phyloP scores from a whole-genome alignment of 257 asterid genomes.

The Plectranthus barbatus region DNA sequence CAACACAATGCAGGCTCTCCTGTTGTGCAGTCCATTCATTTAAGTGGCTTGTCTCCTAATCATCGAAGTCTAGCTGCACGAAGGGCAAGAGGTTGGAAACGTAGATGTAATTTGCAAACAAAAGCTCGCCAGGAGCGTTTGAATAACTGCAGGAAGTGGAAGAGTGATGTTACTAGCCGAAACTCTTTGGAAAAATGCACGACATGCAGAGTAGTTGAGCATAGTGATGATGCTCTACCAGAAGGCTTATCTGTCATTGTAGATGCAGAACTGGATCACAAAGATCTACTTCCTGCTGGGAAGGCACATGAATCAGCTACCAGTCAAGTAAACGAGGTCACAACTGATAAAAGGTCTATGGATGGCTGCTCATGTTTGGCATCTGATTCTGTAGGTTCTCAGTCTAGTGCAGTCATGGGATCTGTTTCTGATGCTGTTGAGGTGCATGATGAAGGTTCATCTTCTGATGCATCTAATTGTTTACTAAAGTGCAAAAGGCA shows the following conservation, averaged over 20 bases:
- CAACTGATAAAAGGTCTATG: conserved; percentile 17
- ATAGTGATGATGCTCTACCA: conserved; percentile 16
- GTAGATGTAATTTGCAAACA: conserved; percentile 53
- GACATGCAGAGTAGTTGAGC: conserved; percentile 39
- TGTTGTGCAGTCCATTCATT: conserved; percentile 27
- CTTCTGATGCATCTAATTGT: conserved; percentile 30
- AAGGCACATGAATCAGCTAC: conserved; percentile 22
- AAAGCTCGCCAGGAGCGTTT: conserved; percentile 68
- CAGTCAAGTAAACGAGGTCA: conserved; percentile 22
- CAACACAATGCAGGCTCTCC: conserved; percentile 46
- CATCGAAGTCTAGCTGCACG: conserved; percentile 54
- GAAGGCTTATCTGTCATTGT: conserved; percentile 31
- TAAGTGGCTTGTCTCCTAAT: conserved; percentile 38
- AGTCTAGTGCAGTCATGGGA: conserved; percentile 22
- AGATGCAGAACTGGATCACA: conserved; percentile 26
- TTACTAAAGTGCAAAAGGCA: conserved; percentile 68
- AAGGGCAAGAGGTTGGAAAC: conserved; percentile 77
- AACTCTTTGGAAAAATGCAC: conserved; percentile 42
- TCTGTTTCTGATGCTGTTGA: conserved; percentile 35
- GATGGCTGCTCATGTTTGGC: conserved; percentile 46
- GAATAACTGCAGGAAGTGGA: conserved; percentile 58
- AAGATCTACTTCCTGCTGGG: conserved; percentile 27
- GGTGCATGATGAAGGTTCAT: conserved; percentile 33
- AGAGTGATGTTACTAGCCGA: conserved; percentile 25
- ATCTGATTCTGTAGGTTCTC: conserved; percentile 22